Evolutionary conservation across 2,329 filamentous ascomycete species (phyloP).

Genomic region (Ilyonectria mors-panacis): DNA sequence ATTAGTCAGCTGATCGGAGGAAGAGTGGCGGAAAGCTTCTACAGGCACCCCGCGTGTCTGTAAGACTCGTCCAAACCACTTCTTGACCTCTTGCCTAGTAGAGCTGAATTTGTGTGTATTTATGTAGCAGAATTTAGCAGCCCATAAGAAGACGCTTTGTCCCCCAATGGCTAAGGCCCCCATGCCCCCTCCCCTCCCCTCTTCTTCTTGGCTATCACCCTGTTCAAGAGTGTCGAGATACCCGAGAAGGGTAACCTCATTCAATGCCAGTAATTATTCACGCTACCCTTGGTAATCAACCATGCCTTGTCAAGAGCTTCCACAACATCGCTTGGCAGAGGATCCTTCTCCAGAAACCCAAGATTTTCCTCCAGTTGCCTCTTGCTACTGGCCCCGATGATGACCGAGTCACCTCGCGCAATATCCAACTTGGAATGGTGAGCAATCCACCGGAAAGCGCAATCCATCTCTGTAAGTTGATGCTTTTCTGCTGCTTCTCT

Average conservation of each 20-base stretch:
- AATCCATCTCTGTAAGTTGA: slow-evolving; percentile 75
- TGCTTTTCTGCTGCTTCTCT: slow-evolving; percentile 75
- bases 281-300: slow-evolving; percentile 16
- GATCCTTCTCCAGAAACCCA: slow-evolving; percentile 69
- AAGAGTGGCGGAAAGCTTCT: background rate
- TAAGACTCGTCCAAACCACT: background rate
- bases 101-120: background rate
- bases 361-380: slow-evolving; percentile 67
- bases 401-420: slow-evolving; percentile 61
- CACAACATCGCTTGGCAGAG: slow-evolving; percentile 80
- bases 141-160: background rate
- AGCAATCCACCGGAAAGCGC: slow-evolving; percentile 76
- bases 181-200: no score
- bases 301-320: slow-evolving; percentile 54
- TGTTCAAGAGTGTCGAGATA: slow-evolving; percentile 2
- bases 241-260: background rate
- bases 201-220: slow-evolving; percentile 1
- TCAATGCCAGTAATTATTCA: slow-evolving; percentile 51
- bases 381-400: slow-evolving; percentile 65
- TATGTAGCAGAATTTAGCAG: background rate
- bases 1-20: slow-evolving; percentile 3
- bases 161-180: background rate
- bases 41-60: background rate
- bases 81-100: no score
- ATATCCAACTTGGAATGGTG: slow-evolving; percentile 73